Conservation (phyloP, 305 asterid species). For the Plantago coronopus region DNA sequence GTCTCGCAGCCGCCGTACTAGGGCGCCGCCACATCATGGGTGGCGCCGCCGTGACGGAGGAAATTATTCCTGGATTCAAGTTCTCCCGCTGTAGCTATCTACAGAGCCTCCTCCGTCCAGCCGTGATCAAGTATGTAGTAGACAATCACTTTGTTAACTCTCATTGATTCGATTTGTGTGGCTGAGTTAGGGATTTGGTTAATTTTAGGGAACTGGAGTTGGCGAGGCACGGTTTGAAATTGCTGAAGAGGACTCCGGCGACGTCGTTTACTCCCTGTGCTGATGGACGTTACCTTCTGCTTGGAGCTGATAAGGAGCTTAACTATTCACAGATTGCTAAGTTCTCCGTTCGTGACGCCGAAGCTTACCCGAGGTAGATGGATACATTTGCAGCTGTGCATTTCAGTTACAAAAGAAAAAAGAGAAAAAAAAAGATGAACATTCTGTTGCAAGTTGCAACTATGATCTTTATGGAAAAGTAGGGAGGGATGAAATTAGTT, state of each 20-base stretch:
- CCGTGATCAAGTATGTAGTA: conserved; percentile 45
- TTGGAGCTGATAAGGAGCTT: conserved; percentile 64
- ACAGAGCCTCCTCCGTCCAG: conserved; percentile 94
- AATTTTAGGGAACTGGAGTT: conserved; percentile 70
- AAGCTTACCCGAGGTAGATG: conserved; percentile 69
- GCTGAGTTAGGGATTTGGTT: conserved; percentile 1
- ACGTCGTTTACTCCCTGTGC: conserved; percentile 88
- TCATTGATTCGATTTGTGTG: neutral
- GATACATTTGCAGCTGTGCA: too few species aligned
- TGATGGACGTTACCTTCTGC: conserved; percentile 87
- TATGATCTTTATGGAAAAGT: too few species aligned
- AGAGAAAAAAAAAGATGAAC: too few species aligned
- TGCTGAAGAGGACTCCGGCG: conserved; percentile 66
- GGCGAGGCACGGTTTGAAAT: conserved; percentile 74
- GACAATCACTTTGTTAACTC: neutral
- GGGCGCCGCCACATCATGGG: conserved; percentile 94
- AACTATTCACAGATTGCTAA: conserved; percentile 78
- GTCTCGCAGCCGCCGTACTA: conserved; percentile 88
- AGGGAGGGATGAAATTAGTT: too few species aligned
- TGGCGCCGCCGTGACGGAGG: conserved; percentile 98
- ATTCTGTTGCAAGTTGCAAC: too few species aligned
- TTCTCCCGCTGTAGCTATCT: conserved; percentile 96
- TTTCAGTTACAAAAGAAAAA: too few species aligned
- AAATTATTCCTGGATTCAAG: conserved; percentile 85
- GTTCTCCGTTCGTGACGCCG: conserved; percentile 74